Conservation (phyloP, 176 grass and related monocot genomes). For the Tillandsia leiboldiana region DNA sequence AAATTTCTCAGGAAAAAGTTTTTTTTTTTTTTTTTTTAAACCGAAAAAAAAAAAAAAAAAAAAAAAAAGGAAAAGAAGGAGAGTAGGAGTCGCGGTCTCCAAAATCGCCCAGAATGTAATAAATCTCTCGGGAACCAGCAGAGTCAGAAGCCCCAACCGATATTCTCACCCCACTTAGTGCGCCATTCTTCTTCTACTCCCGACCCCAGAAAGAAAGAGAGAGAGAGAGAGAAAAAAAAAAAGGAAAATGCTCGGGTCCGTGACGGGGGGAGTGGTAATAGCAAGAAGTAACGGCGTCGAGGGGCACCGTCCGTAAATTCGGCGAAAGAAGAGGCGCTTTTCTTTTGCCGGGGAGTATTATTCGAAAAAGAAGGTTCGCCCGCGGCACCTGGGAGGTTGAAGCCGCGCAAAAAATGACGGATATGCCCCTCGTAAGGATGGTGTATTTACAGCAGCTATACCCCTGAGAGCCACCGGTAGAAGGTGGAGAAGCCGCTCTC, state of each 20-base stretch:
- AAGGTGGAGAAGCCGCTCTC: conserved; percentile 35
- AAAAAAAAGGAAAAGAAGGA: background rate
- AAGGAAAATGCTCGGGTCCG: background rate
- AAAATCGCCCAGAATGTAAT: background rate
- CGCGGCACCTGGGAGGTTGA: background rate
- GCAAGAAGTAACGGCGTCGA: background rate
- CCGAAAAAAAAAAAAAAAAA: background rate
- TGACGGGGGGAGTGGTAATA: background rate
- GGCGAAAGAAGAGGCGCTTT: background rate
- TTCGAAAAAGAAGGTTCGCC: conserved; percentile 11
- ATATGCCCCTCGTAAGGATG: background rate
- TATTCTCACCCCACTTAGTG: background rate
- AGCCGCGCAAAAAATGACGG: background rate
- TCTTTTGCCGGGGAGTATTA: background rate
- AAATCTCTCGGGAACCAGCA: conserved; percentile 12
- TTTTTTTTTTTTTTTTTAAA: no score
- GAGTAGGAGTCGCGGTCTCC: background rate
- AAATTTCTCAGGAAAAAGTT: background rate
- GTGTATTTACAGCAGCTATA: conserved; percentile 45
- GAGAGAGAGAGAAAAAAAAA: no score
- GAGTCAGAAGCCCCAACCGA: background rate
- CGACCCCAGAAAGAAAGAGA: background rate
- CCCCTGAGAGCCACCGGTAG: conserved; percentile 75
- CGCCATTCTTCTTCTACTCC: background rate
- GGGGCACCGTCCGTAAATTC: background rate